Percentiles rank a stretch among this genome's conserved stretches.
Evolutionary conservation across 371 early-diverging fungal genomes (phyloP).

Genomic region (Rhizopus stolonifer): DNA sequence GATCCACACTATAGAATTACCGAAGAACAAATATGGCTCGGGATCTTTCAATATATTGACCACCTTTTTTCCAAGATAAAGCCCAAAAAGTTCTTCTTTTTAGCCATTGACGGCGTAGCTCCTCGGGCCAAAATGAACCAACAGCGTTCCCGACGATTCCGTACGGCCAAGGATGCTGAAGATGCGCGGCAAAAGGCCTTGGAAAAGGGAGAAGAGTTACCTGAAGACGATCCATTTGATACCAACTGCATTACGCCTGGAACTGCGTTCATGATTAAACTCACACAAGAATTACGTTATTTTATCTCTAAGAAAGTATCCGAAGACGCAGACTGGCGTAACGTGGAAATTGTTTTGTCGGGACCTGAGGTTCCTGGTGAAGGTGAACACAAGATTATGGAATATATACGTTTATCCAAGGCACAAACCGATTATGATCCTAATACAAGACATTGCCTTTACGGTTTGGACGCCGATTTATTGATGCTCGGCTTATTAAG

Average conservation of each 20-base stretch:
- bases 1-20: slow-evolving; percentile 72
- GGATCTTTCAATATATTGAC: slow-evolving; percentile 96
- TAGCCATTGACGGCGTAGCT: slow-evolving; percentile 98
- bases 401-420: slow-evolving; percentile 89
- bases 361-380: slow-evolving; percentile 98
- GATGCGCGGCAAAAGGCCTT: slow-evolving; percentile 62
- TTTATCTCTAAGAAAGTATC: slow-evolving; percentile 90
- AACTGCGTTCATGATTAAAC: slow-evolving; percentile 96
- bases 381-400: slow-evolving; percentile 99
- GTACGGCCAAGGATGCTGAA: slow-evolving; percentile 88
- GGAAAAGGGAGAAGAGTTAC: slow-evolving; percentile 67
- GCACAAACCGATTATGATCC: slow-evolving; percentile 78
- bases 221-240: slow-evolving; percentile 87
- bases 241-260: slow-evolving; percentile 99
- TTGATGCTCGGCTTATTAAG: slow-evolving; percentile 96
- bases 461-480: slow-evolving; percentile 98
- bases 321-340: slow-evolving; percentile 89
- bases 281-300: slow-evolving; percentile 84
- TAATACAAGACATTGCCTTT: slow-evolving; percentile 93
- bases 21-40: slow-evolving; percentile 93
- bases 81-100: slow-evolving; percentile 94
- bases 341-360: slow-evolving; percentile 88
- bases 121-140: slow-evolving; percentile 99
- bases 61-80: slow-evolving; percentile 88
- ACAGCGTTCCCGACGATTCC: slow-evolving; percentile 96